Evolutionary conservation across 306 rosid species (phyloP), one percentile per base, ranked within the genome.

Genomic region (Lathyrus tuberosus): DNA sequence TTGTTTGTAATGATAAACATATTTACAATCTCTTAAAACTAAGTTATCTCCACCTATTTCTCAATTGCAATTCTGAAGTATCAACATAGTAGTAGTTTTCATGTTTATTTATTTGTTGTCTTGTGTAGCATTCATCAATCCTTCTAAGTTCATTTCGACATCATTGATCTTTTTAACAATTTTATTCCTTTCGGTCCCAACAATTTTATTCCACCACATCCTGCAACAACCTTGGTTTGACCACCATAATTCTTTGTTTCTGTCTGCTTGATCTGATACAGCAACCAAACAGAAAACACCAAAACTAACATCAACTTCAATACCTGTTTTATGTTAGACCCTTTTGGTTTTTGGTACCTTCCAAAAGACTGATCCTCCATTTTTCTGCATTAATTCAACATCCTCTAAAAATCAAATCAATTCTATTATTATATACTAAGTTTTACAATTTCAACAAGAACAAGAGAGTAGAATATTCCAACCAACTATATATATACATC

Each of bases 231-330:
- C 60, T 43, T 62, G 49, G 48, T 67, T 54, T 75, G 54, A 30
- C 37, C 17, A 2, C 43, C 44, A 56, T 44, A 62, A 16, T 62
- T 75, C 30, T 61, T 51, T 28, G 35, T 37, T 44, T 71, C 30
- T 15, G 86, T 76, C 28, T 67, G 26, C 47, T 78, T 66, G 51
- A 68, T 51, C 74, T 86, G 86, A 76, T 80, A 83, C 3, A 78
- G 37, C 77, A 83, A 56, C 87, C 86, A 83, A 20, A 65, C 42
- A 70, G 82, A 79, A 48, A 78, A 28, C 16, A 61, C 72, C 80
- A 86, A 64, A 69, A 78, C 38, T 46, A 84, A 28, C 26, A 69
- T 72, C 37, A 76, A 38, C 77, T 76, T 79, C 75, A 83, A 46
- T 28, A 65, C 69, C 53, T 43, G 84, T 54, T 76, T 83, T 47